Evolutionary conservation across 2,329 filamentous ascomycete species (phyloP).

Genomic region (Metarhizium sp.): DNA sequence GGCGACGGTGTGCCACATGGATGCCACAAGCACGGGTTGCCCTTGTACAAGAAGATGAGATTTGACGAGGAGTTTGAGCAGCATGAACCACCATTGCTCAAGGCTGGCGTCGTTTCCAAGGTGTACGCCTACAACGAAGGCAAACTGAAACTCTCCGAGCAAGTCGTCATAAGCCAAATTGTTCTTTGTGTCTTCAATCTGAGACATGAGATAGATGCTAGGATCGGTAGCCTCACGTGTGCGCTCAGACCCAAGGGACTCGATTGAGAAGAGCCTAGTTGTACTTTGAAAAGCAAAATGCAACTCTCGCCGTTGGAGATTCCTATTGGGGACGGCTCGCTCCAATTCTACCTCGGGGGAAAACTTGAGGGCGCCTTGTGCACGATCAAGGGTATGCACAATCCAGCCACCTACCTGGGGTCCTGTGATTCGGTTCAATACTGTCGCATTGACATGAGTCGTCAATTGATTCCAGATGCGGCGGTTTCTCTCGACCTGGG

Average conservation of each 20-base stretch:
- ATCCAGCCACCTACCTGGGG: conserved; percentile 35
- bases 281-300: conserved; percentile 37
- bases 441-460: conserved; percentile 31
- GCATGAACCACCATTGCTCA: conserved; percentile 52
- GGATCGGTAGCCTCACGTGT: conserved; percentile 38
- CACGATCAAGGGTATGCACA: conserved; percentile 43
- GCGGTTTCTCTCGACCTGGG: conserved; percentile 14
- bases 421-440: conserved; percentile 39
- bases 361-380: conserved; percentile 32
- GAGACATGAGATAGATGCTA: conserved; percentile 33
- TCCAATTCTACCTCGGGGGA: conserved; percentile 30
- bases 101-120: conserved; percentile 50
- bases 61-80: conserved; percentile 40
- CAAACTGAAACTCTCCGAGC: conserved; percentile 51
- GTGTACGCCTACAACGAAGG: conserved; percentile 46
- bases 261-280: conserved; percentile 31
- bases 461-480: conserved; percentile 45
- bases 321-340: conserved; percentile 22
- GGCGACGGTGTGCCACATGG: conserved; percentile 40
- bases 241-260: conserved; percentile 25
- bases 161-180: conserved; percentile 31
- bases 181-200: conserved; percentile 22
- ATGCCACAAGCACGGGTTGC: conserved; percentile 33
- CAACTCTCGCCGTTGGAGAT: conserved; percentile 31
- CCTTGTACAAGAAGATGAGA: conserved; percentile 34